Evolutionary conservation across 352 stramenopile species (phyloP), one percentile per base, ranked within the genome.

Genomic region (Aphanomyces euteiches): DNA sequence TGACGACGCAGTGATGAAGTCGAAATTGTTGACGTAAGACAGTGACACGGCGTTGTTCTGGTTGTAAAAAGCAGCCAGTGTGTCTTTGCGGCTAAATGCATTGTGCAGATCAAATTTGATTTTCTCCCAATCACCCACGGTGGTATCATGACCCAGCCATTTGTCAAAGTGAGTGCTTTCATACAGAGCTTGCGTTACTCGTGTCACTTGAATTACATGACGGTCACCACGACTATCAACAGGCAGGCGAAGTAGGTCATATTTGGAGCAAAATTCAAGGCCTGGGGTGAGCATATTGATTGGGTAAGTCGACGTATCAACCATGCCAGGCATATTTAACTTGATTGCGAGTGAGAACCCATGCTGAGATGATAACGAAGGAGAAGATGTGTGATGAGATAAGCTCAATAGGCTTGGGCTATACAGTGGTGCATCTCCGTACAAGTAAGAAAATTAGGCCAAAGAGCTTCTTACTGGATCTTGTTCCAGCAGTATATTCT

Each of bases 61-160:
- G 64, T 50, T 61, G 47, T 70, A 70, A 21, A 63, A 70, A 12
- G 64, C 64, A 12, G 45, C 61, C 15, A 70, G 64, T 37, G 64
- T 70, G 34, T 70, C 64, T 34, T 70, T 70, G 3, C 64, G 64
- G 36, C 64, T 70, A 13, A 70, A 63, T 19, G 64, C 64, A 37
- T 70, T 70, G 64, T 70, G 64, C 13, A 70, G 10, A 39, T 70
- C 64, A 21, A 50, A 70, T 54, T 70, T 70, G n/a, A 70, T 61
- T 50, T 70, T 70, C 39, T 70, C 64, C 64, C 64, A 70, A 41
- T 70, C 64, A 28, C 64, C 64, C 28, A 41, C 53, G 28, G 28
- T 28, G 21, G 61, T 58, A 28, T 70, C 64, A 10, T 37, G 54
- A 7, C 64, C 64, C 17, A 70, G 41, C 64, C 64, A 70, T 63